A percentile compares a stretch with the other conserved stretches of the same genome.
Evolutionary conservation across 2,329 filamentous ascomycete genomes (phyloP).

Genomic region (Colletotrichum musicola): DNA sequence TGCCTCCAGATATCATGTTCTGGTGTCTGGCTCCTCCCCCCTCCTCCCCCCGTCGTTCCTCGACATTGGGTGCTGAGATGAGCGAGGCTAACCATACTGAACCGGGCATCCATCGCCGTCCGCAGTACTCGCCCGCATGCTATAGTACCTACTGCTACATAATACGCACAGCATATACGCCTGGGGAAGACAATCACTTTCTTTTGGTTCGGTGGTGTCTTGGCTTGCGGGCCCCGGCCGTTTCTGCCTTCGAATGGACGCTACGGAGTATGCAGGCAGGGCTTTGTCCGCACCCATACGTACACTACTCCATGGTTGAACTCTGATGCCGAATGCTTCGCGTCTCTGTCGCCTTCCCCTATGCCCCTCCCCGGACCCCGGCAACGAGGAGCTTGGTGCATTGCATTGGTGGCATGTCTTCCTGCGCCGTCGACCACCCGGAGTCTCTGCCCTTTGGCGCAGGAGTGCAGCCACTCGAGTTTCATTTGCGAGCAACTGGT

Average conservation of each 20-base stretch:
- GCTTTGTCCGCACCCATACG: not conserved
- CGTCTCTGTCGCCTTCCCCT: not conserved
- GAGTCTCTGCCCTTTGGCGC: not conserved
- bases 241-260: conserved; percentile 1
- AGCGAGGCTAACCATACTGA: conserved; percentile 18
- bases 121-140: not conserved
- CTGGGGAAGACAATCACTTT: conserved; percentile 23
- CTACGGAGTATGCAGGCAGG: not conserved
- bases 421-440: not conserved
- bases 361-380: not conserved
- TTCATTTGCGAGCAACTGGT: no score
- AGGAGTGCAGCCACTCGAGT: no score
- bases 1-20: conserved; percentile 25
- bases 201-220: conserved; percentile 21
- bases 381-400: not conserved
- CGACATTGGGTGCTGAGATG: not conserved
- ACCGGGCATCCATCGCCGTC: conserved; percentile 27
- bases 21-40: not conserved
- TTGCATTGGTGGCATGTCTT: conserved; percentile 7
- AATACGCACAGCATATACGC: not conserved
- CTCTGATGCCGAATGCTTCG: conserved; percentile 3
- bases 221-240: conserved; percentile 8
- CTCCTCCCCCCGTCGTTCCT: not conserved
- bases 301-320: conserved; percentile 1
- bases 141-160: not conserved